Percentiles rank a stretch among this genome's conserved stretches.
Conservation (phyloP, 192 early-diverging fungal species). For the Umbelopsis ramanniana region DNA sequence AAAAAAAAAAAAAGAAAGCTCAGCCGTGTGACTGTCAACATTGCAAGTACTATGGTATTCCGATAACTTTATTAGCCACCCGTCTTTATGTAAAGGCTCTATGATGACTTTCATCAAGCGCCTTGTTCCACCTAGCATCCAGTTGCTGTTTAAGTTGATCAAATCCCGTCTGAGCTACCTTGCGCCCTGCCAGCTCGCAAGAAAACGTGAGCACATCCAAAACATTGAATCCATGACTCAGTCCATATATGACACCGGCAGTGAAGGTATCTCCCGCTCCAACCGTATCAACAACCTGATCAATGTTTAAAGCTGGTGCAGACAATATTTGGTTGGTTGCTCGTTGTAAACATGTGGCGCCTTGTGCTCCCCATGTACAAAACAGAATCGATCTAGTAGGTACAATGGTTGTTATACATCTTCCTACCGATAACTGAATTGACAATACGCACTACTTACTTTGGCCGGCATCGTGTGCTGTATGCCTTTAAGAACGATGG, state of each 20-base stretch:
- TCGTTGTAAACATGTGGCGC: constrained; percentile 50
- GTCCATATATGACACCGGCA: constrained; percentile 51
- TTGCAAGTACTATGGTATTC: too few relatives aligned
- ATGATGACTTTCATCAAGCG: not conserved
- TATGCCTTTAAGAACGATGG: constrained; percentile 24
- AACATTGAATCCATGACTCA: constrained; percentile 32
- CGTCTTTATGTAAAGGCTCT: not conserved
- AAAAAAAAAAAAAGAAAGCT: not conserved
- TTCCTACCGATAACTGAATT: not conserved
- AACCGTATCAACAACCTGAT: constrained; percentile 49
- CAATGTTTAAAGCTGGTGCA: constrained; percentile 31
- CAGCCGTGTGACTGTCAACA: not conserved
- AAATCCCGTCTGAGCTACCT: constrained; percentile 57
- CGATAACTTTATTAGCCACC: too few relatives aligned
- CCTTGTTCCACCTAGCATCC: not conserved
- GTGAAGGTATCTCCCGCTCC: constrained; percentile 64
- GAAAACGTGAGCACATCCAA: constrained; percentile 42
- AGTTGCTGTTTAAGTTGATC: constrained; percentile 31
- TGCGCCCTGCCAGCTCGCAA: constrained; percentile 52
- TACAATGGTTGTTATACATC: not conserved
- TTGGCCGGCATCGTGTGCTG: constrained; percentile 24
- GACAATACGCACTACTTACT: constrained; percentile 11
- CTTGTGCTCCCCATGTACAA: constrained; percentile 66
- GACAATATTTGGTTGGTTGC: constrained; percentile 38
- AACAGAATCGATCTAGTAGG: constrained; percentile 61